Evolutionary conservation across 129 eudicot genomes (phyloP), one percentile per base, ranked within the genome.

Genomic region (Gnaphalium uliginosum): DNA sequence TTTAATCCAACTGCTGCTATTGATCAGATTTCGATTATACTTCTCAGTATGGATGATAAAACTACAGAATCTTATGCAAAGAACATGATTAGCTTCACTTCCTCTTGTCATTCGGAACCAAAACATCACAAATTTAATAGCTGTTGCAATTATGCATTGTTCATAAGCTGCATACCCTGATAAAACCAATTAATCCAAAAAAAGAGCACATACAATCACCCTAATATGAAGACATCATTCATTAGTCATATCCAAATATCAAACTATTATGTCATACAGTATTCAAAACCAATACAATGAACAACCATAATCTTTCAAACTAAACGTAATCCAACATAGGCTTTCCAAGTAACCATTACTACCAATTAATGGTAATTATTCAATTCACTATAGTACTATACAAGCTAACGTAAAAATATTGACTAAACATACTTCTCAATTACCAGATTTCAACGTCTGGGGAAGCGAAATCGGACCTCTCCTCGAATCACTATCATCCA

Each of bases 401-500:
- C 67, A 33, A 22, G 57, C 23, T 9, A 64, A 70, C 67, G 21
- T 29, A 54, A 53, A 32, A n/a, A 2, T 18, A 13, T 10, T 18
- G 18, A 30, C 59, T 67, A 66, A 66, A 67, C 50, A 15, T 33
- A 71, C 82, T 8, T n/a, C 63, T 78, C 81, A 87, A 35, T 51
- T 21, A 37, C 83, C 11, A 76, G 84, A 48, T 79, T 86, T 86
- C 75, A 83, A 82, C 50, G 83, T 81, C 75, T 81, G 89, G 60
- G 92, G 92, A 71, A 89, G 94, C 3, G 84, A 69, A 35, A 92
- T 84, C 72, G 96, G 94, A 80, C 98, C 96, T 86, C 89, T 85
- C 80, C 95, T 79, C 1, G 90, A 77, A 35, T 88, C 96, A 67
- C 73, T 85, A 72, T 90, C 98, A 77, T 93, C 98, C 82, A 93